phyloP scores from a whole-genome alignment of 257 asterid species.

The Hygrophila difformis region DNA sequence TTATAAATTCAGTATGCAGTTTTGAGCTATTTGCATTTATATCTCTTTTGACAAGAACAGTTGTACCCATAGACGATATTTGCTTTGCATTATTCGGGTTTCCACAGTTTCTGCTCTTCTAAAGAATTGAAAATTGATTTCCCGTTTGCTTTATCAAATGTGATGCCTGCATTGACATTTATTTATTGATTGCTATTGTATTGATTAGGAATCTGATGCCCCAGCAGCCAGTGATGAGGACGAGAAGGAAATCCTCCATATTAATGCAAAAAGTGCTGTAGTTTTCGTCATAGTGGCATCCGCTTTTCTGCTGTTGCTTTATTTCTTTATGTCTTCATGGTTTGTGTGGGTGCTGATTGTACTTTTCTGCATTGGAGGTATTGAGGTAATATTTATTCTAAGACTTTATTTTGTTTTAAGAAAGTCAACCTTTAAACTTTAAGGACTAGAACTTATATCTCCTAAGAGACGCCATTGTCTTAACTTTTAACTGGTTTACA shows the following conservation, averaged over 20 bases:
- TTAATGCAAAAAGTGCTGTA: constrained; percentile 67
- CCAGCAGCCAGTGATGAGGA: constrained; percentile 50
- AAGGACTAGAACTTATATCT: no score
- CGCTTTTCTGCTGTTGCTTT: constrained; percentile 85
- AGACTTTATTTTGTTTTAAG: constrained; percentile 5
- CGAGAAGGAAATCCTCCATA: constrained; percentile 62
- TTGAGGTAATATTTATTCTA: constrained; percentile 61
- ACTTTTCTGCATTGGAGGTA: constrained; percentile 91
- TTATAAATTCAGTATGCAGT: constrained; percentile 2
- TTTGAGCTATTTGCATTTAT: constrained; percentile 12
- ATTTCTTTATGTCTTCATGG: constrained; percentile 95
- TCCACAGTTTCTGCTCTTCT: constrained; percentile 1
- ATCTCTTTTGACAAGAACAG: no score
- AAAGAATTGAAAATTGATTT: neutral
- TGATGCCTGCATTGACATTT: constrained; percentile 12
- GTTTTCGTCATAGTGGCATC: constrained; percentile 86
- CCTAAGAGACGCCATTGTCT: no score
- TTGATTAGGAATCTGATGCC: constrained; percentile 45
- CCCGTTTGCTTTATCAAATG: constrained; percentile 3
- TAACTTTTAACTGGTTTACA: no score
- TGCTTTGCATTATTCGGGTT: constrained; percentile 4
- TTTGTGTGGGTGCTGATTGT: constrained; percentile 88
- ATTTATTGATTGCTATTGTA: constrained; percentile 8
- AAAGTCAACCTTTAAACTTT: neutral
- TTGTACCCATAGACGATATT: no score